A percentile compares a stretch with the other conserved stretches of the same genome.
Conservation (phyloP, 495 filamentous ascomycete genomes). For the Eremomyces bilateralis region DNA sequence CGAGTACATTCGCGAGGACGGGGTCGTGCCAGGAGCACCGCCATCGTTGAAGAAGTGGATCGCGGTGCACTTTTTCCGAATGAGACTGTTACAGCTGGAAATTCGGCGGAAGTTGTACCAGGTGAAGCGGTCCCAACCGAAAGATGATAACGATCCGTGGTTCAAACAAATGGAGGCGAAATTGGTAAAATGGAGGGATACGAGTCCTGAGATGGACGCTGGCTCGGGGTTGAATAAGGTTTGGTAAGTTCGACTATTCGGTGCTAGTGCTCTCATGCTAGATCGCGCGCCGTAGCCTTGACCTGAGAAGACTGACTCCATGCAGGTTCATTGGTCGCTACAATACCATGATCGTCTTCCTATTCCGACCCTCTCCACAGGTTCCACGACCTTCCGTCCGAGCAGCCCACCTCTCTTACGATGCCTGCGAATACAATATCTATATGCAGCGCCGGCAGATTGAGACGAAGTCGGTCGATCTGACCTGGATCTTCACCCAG, state of each 20-base stretch:
- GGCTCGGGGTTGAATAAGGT: slow-evolving; percentile 41
- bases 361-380: slow-evolving; percentile 76
- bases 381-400: slow-evolving; percentile 56
- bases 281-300: no score
- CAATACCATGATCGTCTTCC: slow-evolving; percentile 65
- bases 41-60: slow-evolving; percentile 59
- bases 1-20: slow-evolving; percentile 55
- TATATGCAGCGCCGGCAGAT: slow-evolving; percentile 57
- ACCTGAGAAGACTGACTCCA: no score
- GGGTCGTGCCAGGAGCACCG: slow-evolving; percentile 41
- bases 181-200: slow-evolving; percentile 47
- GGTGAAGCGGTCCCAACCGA: slow-evolving; percentile 48
- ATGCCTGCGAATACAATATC: slow-evolving; percentile 62
- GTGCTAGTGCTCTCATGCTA: not conserved
- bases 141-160: slow-evolving; percentile 63
- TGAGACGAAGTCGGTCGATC: slow-evolving; percentile 45
- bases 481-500: slow-evolving; percentile 82
- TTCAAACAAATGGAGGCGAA: slow-evolving; percentile 58
- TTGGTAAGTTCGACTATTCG: slow-evolving; percentile 25
- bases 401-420: slow-evolving; percentile 59
- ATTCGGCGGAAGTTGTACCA: slow-evolving; percentile 67
- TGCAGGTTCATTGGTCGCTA: slow-evolving; percentile 58
- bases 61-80: slow-evolving; percentile 78
- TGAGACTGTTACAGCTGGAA: slow-evolving; percentile 74
- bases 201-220: slow-evolving; percentile 36